Conservation (phyloP, 2,329 filamentous ascomycete species). For the Exophiala spinifera region DNA sequence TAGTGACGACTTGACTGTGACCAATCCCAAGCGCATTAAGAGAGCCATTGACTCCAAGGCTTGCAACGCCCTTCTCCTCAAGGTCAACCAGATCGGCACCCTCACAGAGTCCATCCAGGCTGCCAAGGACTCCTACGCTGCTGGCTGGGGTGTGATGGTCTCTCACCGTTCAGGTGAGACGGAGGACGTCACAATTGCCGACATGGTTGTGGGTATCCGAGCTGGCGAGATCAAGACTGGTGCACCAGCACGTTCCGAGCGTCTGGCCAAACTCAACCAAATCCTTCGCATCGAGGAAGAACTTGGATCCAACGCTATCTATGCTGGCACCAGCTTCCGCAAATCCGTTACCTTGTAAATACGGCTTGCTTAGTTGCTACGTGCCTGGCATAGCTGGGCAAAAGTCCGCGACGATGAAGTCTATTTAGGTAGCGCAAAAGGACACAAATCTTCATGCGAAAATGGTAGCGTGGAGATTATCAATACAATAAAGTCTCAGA, state of each 20-base stretch:
- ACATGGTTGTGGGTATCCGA: slow-evolving; percentile 95
- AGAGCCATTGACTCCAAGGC: slow-evolving; percentile 99
- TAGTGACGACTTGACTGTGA: slow-evolving; percentile 91
- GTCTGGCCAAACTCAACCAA: slow-evolving; percentile 99
- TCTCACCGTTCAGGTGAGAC: slow-evolving; percentile 99
- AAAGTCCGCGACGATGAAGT: not conserved
- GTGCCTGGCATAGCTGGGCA: not conserved
- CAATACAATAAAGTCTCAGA: not conserved
- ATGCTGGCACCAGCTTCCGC: slow-evolving; percentile 90
- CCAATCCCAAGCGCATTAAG: slow-evolving; percentile 98
- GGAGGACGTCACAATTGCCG: slow-evolving; percentile 98
- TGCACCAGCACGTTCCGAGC: slow-evolving; percentile 93
- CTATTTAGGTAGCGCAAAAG: not conserved
- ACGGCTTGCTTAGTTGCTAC: not conserved
- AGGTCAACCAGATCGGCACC: slow-evolving; percentile 99
- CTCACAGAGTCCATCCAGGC: slow-evolving; percentile 98
- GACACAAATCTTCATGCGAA: not conserved
- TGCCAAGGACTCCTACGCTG: slow-evolving; percentile 95
- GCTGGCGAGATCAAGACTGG: slow-evolving; percentile 98
- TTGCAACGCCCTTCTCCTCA: slow-evolving; percentile 95
- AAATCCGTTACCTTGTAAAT: slow-evolving; percentile 79
- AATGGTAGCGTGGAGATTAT: not conserved
- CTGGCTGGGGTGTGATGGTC: slow-evolving; percentile 98
- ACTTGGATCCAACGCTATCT: slow-evolving; percentile 86
- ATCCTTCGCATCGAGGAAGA: slow-evolving; percentile 99